Evolutionary conservation across 1,284 basidiomycete genomes (phyloP).

Genomic region (Irpex lacteus): DNA sequence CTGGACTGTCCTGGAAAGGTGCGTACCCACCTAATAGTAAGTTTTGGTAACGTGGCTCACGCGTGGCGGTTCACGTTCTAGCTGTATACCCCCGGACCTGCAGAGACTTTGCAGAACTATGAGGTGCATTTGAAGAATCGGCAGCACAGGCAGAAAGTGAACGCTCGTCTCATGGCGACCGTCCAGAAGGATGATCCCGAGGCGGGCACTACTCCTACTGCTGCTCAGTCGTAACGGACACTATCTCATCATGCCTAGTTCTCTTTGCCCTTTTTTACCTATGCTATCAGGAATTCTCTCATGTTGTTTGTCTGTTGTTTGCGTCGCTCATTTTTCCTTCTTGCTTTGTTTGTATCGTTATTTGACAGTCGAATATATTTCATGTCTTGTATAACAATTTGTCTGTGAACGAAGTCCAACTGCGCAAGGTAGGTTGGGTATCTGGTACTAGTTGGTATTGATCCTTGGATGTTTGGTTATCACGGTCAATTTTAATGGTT

Average conservation of each 20-base stretch:
- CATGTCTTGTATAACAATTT: constrained; percentile 4
- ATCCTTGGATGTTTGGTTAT: too few species aligned
- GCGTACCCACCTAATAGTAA: constrained; percentile 19
- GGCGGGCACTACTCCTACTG: neutral
- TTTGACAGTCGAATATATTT: constrained; percentile 4
- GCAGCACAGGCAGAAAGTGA: constrained; percentile 62
- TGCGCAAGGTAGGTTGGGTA: too few species aligned
- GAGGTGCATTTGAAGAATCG: constrained; percentile 88
- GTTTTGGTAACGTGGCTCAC: neutral
- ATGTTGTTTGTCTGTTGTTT: constrained; percentile 13
- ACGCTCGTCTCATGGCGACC: constrained; percentile 29
- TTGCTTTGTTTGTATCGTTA: constrained; percentile 11
- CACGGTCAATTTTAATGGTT: too few species aligned
- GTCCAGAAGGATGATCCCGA: neutral
- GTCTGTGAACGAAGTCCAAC: neutral
- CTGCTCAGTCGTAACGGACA: constrained; percentile 10
- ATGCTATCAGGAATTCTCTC: constrained; percentile 14
- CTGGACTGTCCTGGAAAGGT: constrained; percentile 94
- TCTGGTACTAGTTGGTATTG: too few species aligned
- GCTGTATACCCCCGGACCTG: constrained; percentile 92
- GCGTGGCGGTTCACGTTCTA: constrained; percentile 27
- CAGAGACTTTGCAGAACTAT: constrained; percentile 88
- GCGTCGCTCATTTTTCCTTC: constrained; percentile 6
- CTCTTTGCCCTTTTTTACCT: constrained; percentile 2
- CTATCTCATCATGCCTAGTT: neutral